A percentile compares a stretch with the other conserved stretches of the same genome.
Conservation (phyloP, 2,329 filamentous ascomycete species). For the Fusarium tjaetaba region DNA sequence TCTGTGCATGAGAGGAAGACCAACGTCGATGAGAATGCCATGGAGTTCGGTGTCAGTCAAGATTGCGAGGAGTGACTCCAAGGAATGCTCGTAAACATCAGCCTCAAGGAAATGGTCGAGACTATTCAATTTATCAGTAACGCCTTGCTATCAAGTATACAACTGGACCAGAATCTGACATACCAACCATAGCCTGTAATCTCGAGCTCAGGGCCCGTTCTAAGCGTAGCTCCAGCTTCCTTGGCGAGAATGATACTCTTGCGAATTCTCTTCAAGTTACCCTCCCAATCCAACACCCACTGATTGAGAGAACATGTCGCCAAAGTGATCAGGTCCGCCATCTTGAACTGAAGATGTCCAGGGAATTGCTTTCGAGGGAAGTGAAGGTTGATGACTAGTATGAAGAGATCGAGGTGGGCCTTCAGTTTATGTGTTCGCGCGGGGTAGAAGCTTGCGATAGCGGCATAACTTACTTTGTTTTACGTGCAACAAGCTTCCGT, state of each 20-base stretch:
- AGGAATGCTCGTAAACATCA: conserved; percentile 47
- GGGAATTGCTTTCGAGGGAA: background rate
- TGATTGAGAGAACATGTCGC: conserved; percentile 52
- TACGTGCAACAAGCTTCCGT: background rate
- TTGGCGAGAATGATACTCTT: conserved; percentile 71
- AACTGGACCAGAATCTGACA: background rate
- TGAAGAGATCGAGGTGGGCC: conserved; percentile 9
- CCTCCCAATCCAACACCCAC: conserved; percentile 53
- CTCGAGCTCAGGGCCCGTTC: conserved; percentile 67
- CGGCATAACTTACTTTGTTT: conserved; percentile 3
- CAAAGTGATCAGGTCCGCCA: conserved; percentile 38
- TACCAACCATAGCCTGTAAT: conserved; percentile 47
- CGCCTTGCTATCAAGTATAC: background rate
- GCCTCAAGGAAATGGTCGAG: conserved; percentile 72
- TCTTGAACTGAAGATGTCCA: conserved; percentile 5
- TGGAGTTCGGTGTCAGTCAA: conserved; percentile 47
- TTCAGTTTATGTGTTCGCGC: conserved; percentile 22
- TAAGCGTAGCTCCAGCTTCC: conserved; percentile 67
- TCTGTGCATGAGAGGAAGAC: conserved; percentile 55
- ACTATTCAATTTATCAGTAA: conserved; percentile 40
- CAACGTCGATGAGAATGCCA: conserved; percentile 52
- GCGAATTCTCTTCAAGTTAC: conserved; percentile 71
- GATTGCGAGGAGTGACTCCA: conserved; percentile 48
- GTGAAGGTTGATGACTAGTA: background rate
- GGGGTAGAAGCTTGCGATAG: conserved; percentile 30